Base-by-base conservation (phyloP, 306 rosid genomes). In the Cicer cuneatum region DNA sequence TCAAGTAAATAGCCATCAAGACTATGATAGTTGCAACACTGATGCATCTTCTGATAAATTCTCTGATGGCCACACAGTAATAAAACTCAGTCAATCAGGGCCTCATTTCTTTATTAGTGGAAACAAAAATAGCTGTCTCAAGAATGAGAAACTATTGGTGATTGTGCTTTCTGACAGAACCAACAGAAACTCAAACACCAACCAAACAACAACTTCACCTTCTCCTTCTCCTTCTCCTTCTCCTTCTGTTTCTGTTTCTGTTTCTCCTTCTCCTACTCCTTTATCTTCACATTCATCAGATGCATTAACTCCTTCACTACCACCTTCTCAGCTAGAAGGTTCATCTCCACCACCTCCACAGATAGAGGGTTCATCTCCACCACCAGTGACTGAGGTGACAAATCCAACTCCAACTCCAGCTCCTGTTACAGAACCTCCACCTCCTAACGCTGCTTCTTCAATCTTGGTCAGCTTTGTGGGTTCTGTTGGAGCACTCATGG, bases 101-200 rank as follows among this genome's bases (percentile, higher is more conserved):
- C 65, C 88, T 46, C 82, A 84, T 83, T 88, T 46, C 72, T 95
- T 95, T 84, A 83, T 92, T 18, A 90, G 97, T 67, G 99, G 99
- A 12, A 88, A 80, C 84, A 86, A 80, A 78, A 89, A 88, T n/a
- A 83, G 78, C 72, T 95, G 99, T 63, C 71, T 56, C 18, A 87
- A 87, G 78, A 92, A 92, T 83, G 93, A 95, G 86, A 95, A 95
- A 82, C 7, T 95, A 46, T 82, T 76, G 38, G 86, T 91, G 43
- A 64, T 78, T 79, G 97, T 95, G 1, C 39, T 95, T 81, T 85
- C 97, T 37, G 88, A 92, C 19, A 86, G 93, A 77, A 90, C 62
- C 81, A 80, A 85, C 54, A 42, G 69, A 74, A 75, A 47, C 70
- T 40, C 78, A 49, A 74, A 41, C 72, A 78, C 81, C 40, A 69